Evolutionary conservation across 306 rosid species (phyloP), one percentile per base, ranked within the genome.

Genomic region (Vigna mungo): DNA sequence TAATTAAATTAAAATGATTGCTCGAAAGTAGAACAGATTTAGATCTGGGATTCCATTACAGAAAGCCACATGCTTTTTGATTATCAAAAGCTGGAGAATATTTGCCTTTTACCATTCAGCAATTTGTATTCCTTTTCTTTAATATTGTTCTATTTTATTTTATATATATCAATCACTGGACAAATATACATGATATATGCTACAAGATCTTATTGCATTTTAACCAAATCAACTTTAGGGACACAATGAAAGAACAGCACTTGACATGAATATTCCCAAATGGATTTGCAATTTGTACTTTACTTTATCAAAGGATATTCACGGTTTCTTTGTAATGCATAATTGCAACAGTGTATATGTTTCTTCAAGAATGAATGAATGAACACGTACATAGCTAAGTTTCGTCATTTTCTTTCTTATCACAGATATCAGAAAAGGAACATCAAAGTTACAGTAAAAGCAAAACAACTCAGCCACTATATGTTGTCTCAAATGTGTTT

Each of bases 11-110:
- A 25, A 47, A 86, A 85, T 49, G 76, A 64, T 81, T 73, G 78
- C 46, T 74, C 62, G 70, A 84, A 82, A 80, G 71, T 18, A 65
- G 17, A 64, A 18, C 81, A 78, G 69, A 65, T 65, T 87, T 89
- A 87, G 89, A 87, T 86, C 89, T 84, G 71, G 89, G 96, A 93
- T 85, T 86, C 90, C 88, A 79, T 72, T 73, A 81, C 86, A 87
- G 83, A 80, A 85, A 83, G 74, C 71, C 71, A 90, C 94, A 89
- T 93, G 97, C 85, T 66, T 68, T 25, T 85, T 76, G 89, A 82
- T 73, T 72, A 69, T 74, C 79, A 87, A 91, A 93, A 90, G 96
- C 82, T 80, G 86, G 82, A 86, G 92, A 90, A 89, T 90, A 89
- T 87, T 70, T 76, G 86, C 80, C 86, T 90, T 76, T 90, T 83